These are phyloP conservation scores for Kluyveromyces sp. DNA, from an alignment of 1,139 yeast genomes.

Conservation along the genomic window DNA sequence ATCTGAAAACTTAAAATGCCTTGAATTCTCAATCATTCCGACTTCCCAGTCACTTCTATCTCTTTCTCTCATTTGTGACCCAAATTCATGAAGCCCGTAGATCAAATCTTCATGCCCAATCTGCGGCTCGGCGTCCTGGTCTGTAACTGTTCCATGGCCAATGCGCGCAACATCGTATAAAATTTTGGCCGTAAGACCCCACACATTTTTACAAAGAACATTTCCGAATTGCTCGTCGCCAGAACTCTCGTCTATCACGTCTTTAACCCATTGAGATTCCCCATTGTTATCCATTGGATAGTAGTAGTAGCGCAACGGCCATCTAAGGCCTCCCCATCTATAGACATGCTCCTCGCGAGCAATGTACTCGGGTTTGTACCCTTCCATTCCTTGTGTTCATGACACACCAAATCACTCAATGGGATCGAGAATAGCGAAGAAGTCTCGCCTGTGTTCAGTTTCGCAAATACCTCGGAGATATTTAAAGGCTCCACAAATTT, in stretches of 20 bases:
- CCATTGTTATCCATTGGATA: conserved; percentile 48
- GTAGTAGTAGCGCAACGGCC: conserved; percentile 55
- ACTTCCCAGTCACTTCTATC: conserved; percentile 37
- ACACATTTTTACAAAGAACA: conserved; percentile 51
- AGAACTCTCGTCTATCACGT: conserved; percentile 49
- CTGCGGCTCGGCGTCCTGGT: conserved; percentile 8
- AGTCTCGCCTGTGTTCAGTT: conserved; percentile 18
- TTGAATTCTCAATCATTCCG: conserved; percentile 33
- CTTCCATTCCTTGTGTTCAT: conserved; percentile 17
- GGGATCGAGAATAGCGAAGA: conserved; percentile 65
- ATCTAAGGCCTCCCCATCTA: conserved; percentile 64
- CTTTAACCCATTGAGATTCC: conserved; percentile 58
- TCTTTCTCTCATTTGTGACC: conserved; percentile 37
- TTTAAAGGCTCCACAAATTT: conserved; percentile 31
- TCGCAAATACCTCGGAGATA: conserved; percentile 12
- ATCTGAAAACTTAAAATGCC: conserved; percentile 43
- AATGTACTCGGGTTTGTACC: conserved; percentile 27
- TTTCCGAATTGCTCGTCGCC: conserved; percentile 42
- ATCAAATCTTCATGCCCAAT: conserved; percentile 65
- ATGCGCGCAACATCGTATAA: conserved; percentile 68
- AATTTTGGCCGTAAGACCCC: conserved; percentile 90
- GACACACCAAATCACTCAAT: conserved; percentile 45
- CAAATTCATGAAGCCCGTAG: conserved; percentile 45
- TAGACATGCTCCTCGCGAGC: conserved; percentile 29
- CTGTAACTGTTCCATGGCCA: conserved; percentile 31